A percentile compares a stretch with the other conserved stretches of the same genome.
phyloP scores from a whole-genome alignment of 768 basidiomycete species.

The Boletales sp. region DNA sequence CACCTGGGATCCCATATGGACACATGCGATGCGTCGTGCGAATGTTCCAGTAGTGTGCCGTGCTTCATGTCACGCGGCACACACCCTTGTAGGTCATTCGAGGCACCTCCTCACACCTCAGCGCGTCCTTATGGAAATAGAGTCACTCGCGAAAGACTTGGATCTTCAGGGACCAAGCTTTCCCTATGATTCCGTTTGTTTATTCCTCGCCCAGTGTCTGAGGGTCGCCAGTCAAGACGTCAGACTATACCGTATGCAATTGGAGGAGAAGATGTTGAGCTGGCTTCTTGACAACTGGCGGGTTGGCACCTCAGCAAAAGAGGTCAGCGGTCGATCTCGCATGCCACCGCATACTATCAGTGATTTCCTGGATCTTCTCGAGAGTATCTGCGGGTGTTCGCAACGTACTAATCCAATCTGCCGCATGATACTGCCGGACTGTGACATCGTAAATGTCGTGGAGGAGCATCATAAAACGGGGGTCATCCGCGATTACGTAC shows the following conservation, averaged over 20 bases:
- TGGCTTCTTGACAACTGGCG: slow-evolving; percentile 81
- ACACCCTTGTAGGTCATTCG: slow-evolving; percentile 47
- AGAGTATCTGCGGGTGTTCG: slow-evolving; percentile 57
- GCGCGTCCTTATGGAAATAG: slow-evolving; percentile 68
- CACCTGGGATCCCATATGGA: slow-evolving; percentile 86
- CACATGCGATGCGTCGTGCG: slow-evolving; percentile 71
- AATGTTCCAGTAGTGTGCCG: slow-evolving; percentile 69
- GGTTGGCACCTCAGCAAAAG: slow-evolving; percentile 38
- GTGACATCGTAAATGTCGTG: slow-evolving; percentile 57
- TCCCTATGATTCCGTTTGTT: slow-evolving; percentile 88
- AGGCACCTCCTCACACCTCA: slow-evolving; percentile 48
- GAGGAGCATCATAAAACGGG: slow-evolving; percentile 54
- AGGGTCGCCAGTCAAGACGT: slow-evolving; percentile 76
- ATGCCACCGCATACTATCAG: slow-evolving; percentile 51
- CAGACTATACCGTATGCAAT: slow-evolving; percentile 74
- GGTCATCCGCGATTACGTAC: slow-evolving; percentile 66
- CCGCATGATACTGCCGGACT: slow-evolving; percentile 64
- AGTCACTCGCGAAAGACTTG: slow-evolving; percentile 74
- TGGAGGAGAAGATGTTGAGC: slow-evolving; percentile 81
- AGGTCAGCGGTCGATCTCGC: slow-evolving; percentile 33
- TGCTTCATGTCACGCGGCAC: slow-evolving; percentile 71
- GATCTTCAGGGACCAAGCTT: slow-evolving; percentile 87
- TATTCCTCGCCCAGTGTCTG: slow-evolving; percentile 69
- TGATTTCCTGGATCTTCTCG: slow-evolving; percentile 64
- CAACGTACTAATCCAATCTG: slow-evolving; percentile 44